Evolutionary conservation across 371 early-diverging fungal species (phyloP), one percentile per base, ranked within the genome.

Genomic region (Circinella umbellata): DNA sequence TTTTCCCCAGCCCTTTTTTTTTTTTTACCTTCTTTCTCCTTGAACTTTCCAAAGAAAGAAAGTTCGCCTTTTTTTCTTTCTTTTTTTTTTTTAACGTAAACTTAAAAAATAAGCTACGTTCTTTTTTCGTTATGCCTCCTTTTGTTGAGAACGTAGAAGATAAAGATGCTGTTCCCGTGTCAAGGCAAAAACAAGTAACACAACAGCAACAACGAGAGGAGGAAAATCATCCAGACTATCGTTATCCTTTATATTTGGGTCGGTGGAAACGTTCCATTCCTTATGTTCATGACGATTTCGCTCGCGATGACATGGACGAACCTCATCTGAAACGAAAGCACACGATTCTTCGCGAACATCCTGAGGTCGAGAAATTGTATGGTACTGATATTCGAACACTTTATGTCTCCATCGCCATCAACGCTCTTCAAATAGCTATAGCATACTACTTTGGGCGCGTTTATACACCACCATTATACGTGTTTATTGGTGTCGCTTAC

Each of bases 311-410:
- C 77, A 80, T 91, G 82, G 98, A 98, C 78, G 98, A 98, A 79
- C 99, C 99, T 48, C 99, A 98, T 82, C 83, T 92, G 71, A 94
- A 95, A 80, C 90, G 98, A 63, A 93, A 94, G 82, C 84, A 88
- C 46, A 91, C 93, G 67, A 96, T 98, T 73, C 86, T 98, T 63
- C 78, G 87, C 51, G 86, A 90, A 73, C 88, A 98, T 76, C 98
- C 98, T n/a, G 92, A 96, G 70, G 91, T 98, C 61, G 89, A 89
- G 69, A 79, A 88, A 59, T 88, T 98, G 49, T 94, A 93, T 71
- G 96, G 98, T 60, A 86, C 89, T 47, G 97, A 96, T 71, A 86
- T 91, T 48, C 77, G 82, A 61, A 96, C 98, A 0, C 81, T 91
- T 66, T 90, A 90, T 73, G 82, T 95, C 66, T 86, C 94, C 15